These are phyloP conservation scores for Tothia fuscella DNA, from an alignment of 2,329 filamentous ascomycete genomes.

Conservation along the genomic window DNA sequence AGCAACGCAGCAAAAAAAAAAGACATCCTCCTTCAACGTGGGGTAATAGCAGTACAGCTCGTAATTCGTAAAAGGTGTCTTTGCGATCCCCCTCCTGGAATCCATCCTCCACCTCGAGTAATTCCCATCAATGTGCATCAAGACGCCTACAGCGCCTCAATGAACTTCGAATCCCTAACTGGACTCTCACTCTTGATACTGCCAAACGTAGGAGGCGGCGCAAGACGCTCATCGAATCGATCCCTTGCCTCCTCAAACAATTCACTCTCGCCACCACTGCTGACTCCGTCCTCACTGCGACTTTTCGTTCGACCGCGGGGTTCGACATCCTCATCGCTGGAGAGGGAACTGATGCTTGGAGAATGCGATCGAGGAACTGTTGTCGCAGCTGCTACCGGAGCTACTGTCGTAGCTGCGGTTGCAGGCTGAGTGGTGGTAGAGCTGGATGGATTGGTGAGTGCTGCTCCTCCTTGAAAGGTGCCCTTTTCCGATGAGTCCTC, in stretches of 20 bases:
- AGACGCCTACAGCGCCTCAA: constrained; percentile 6
- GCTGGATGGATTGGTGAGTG: neutral
- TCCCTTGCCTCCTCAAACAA: constrained; percentile 43
- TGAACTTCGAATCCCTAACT: constrained; percentile 36
- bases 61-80: too few species aligned
- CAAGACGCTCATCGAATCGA: constrained; percentile 35
- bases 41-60: too few species aligned
- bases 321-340: constrained; percentile 19
- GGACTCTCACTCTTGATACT: constrained; percentile 35
- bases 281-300: constrained; percentile 19
- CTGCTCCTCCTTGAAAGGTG: constrained; percentile 1
- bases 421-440: neutral
- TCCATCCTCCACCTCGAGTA: too few species aligned
- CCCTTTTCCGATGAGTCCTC: constrained; percentile 3
- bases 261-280: constrained; percentile 26
- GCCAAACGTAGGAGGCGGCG: constrained; percentile 22
- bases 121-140: neutral
- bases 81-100: too few species aligned
- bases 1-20: too few species aligned
- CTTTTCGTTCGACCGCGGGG: constrained; percentile 15
- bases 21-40: too few species aligned
- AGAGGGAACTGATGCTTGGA: neutral
- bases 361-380: neutral
- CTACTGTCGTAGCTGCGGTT: neutral
- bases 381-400: neutral